Evolutionary conservation across 495 filamentous ascomycete genomes (phyloP).

Genomic region (Hypomontagnella submonticulosa): DNA sequence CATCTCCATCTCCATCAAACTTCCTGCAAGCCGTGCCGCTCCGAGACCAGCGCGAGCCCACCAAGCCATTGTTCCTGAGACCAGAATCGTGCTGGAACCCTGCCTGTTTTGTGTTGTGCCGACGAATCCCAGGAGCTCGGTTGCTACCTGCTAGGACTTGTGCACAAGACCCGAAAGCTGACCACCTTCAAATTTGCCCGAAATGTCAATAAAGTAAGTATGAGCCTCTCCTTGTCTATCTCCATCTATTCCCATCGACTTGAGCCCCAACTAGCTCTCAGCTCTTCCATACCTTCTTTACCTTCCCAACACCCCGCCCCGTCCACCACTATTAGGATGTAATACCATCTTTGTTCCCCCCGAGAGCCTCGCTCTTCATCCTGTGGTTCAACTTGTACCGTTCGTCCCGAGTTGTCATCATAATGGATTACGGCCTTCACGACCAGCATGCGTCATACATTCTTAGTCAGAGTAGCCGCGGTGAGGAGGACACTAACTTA

Average conservation of each 20-base stretch:
- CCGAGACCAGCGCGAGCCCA: constrained; percentile 43
- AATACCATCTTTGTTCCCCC: constrained; percentile 39
- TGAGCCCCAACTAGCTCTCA: constrained; percentile 27
- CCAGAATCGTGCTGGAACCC: constrained; percentile 45
- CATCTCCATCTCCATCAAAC: constrained; percentile 48
- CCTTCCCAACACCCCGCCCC: constrained; percentile 18
- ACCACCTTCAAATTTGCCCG: constrained; percentile 55
- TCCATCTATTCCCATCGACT: constrained; percentile 31
- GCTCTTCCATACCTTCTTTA: constrained; percentile 30
- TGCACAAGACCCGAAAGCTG: constrained; percentile 54
- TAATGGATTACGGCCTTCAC: constrained; percentile 59
- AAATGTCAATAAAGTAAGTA: constrained; percentile 78
- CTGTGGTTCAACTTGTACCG: constrained; percentile 19
- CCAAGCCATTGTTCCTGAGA: constrained; percentile 37
- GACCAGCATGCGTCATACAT: constrained; percentile 57
- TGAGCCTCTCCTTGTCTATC: constrained; percentile 39
- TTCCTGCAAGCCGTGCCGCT: constrained; percentile 49
- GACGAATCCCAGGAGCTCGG: constrained; percentile 51
- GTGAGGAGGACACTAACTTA: constrained; percentile 57
- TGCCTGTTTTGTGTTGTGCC: constrained; percentile 45
- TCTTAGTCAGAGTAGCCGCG: constrained; percentile 47
- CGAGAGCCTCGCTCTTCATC: constrained; percentile 45
- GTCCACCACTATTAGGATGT: constrained; percentile 45
- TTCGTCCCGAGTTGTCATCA: constrained; percentile 29
- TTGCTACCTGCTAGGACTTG: constrained; percentile 43